These are phyloP conservation scores for Ambrosia trifida DNA, from an alignment of 129 eudicot genomes.

Conservation along the genomic window DNA sequence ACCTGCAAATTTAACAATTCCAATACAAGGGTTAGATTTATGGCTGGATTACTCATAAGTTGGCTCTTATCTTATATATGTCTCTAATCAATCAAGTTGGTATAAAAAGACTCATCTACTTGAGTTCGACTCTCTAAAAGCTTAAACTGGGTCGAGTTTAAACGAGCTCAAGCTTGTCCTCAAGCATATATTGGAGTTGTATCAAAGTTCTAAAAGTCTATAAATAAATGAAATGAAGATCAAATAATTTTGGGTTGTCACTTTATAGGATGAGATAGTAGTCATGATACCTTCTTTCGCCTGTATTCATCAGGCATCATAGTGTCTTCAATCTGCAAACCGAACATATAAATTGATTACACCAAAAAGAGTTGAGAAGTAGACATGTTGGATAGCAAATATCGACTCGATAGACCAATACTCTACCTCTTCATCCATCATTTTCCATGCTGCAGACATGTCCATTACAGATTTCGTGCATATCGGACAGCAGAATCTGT, in stretches of 20 bases:
- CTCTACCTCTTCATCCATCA: constrained; percentile 92
- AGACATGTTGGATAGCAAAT: neutral
- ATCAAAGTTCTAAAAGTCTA: no score
- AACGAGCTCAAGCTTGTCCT: no score
- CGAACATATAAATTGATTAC: neutral
- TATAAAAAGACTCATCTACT: no score
- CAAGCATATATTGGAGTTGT: no score
- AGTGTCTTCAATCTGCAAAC: constrained; percentile 78
- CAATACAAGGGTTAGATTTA: neutral
- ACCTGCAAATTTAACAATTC: constrained; percentile 47
- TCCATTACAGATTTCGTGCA: constrained; percentile 85
- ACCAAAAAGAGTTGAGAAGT: neutral
- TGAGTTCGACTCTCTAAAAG: no score
- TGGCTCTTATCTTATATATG: neutral
- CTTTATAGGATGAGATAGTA: neutral
- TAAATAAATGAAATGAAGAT: neutral
- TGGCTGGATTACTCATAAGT: neutral
- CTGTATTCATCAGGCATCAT: constrained; percentile 88
- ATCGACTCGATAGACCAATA: constrained; percentile 16
- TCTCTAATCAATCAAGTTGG: neutral
- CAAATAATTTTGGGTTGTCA: no score
- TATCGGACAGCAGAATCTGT: constrained; percentile 88
- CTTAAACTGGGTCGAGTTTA: no score
- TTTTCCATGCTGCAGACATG: constrained; percentile 89
- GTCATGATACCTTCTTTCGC: constrained; percentile 66